A percentile compares a stretch with the other conserved stretches of the same genome.
phyloP scores from a whole-genome alignment of 148 eudicot genomes.

The Cornus kousa region DNA sequence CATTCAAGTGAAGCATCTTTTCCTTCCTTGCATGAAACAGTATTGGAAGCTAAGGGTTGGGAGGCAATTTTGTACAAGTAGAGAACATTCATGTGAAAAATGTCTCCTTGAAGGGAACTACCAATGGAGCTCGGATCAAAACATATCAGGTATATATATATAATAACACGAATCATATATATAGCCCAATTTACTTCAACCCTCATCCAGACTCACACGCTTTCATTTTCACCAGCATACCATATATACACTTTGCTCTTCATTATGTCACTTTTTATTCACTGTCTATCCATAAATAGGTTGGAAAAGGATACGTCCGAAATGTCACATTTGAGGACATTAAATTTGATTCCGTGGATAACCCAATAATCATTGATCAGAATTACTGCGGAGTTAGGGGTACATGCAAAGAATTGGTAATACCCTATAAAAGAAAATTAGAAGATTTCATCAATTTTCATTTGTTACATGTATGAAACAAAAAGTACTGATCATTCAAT shows the following conservation, averaged over 20 bases:
- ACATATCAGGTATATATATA: constrained; percentile 47
- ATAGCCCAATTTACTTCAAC: too few species aligned
- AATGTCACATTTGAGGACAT: constrained; percentile 44
- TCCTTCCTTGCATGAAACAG: constrained; percentile 21
- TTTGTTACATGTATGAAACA: neutral
- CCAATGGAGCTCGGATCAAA: constrained; percentile 22
- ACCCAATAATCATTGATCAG: constrained; percentile 65
- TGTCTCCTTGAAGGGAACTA: constrained; percentile 48
- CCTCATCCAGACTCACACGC: neutral
- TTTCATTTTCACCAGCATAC: neutral
- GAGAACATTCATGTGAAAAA: constrained; percentile 40
- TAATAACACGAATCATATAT: constrained; percentile 9
- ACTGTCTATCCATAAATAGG: neutral
- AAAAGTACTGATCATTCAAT: too few species aligned
- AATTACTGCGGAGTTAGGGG: constrained; percentile 36
- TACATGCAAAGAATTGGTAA: constrained; percentile 28
- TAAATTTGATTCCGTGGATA: constrained; percentile 32
- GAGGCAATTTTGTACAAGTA: constrained; percentile 49
- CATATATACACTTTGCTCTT: too few species aligned
- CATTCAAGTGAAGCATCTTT: too few species aligned
- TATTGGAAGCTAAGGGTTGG: constrained; percentile 61
- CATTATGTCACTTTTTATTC: too few species aligned
- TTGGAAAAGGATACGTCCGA: constrained; percentile 13
- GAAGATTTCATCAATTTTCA: too few species aligned
- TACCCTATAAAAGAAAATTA: neutral